Evolutionary conservation across 116 monocot species (phyloP), one percentile per base, ranked within the genome.

Genomic region (Trichopus zeylanicus): DNA sequence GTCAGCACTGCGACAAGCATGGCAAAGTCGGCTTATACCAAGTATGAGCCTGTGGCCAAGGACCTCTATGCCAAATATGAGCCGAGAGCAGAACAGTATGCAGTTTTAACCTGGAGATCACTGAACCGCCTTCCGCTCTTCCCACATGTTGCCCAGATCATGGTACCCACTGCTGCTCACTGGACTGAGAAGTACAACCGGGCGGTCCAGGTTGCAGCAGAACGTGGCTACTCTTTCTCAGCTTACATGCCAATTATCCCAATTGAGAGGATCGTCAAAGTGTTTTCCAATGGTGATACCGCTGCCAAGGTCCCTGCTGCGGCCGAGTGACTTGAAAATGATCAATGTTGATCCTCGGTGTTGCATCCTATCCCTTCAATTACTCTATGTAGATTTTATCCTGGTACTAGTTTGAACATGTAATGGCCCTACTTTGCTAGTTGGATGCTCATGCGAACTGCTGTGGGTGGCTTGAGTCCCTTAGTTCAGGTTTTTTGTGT

Each of bases 151-250:
- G 78, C 80, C 10, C 77, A 86, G 62, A 53, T 89, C 30, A 69
- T 69, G 20, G 65, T 94, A 5, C 83, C 89, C 0, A 89, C 80
- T 0, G 83, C 83, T 7, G 89, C 89, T 13, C 37, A 74, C 77
- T 80, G 71, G 80, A 61, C 81, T 15, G 83, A 83, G 57, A 80
- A 68, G 69, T 94, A 94, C 80, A 94, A 94, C 68, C 35, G 19
- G 8, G 79, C 69, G 1, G 73, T 94, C 49, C 26, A 16, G 11
- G 35, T 16, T 28, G 71, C 72, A 10, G 70, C 63, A 5, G 72
- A 62, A 33, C 55, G 62, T 58, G 86, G 78, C 1, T 80, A 83
- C 56, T 3, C 55, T 4, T 53, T 76, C 20, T 59, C 80, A 15
- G 31, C 53, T 16, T 89, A 76, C 61, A 31, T 89, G 31, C 94